Evolutionary conservation across 1,139 yeast genomes (phyloP).

Genomic region (Cylindricascospora bacillispora): DNA sequence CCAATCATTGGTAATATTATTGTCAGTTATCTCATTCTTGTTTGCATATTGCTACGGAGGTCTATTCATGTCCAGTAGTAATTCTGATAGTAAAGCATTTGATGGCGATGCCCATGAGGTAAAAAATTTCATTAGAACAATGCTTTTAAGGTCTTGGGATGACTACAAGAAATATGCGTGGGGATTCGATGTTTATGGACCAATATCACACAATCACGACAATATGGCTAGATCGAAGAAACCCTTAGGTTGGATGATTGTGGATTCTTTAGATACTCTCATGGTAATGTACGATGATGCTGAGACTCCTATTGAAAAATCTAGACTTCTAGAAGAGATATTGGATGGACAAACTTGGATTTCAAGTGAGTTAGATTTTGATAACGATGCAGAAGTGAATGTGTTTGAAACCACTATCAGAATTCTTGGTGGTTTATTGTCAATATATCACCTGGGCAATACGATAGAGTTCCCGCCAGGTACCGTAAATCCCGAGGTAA

Average conservation of each 20-base stretch:
- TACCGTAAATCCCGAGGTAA: constrained; percentile 33
- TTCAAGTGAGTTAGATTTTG: constrained; percentile 40
- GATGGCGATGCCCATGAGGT: too few species aligned
- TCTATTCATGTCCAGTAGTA: too few species aligned
- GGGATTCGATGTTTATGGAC: constrained; percentile 65
- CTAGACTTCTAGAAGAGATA: constrained; percentile 40
- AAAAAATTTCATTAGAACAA: too few species aligned
- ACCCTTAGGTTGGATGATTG: constrained; percentile 93
- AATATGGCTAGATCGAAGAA: constrained; percentile 53
- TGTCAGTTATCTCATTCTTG: too few species aligned
- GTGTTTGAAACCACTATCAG: constrained; percentile 81
- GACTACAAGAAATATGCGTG: constrained; percentile 69
- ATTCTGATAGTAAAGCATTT: too few species aligned
- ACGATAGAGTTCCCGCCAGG: constrained; percentile 27
- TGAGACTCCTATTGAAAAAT: constrained; percentile 35
- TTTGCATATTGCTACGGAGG: too few species aligned
- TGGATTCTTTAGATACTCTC: constrained; percentile 78
- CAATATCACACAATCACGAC: constrained; percentile 47
- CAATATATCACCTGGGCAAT: constrained; percentile 62
- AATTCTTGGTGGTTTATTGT: constrained; percentile 65
- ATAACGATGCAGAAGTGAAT: constrained; percentile 58
- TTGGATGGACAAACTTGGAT: constrained; percentile 66
- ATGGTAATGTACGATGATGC: constrained; percentile 55
- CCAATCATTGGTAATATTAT: too few species aligned
- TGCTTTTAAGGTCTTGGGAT: constrained; percentile 67